phyloP scores from a whole-genome alignment of 805 yeast genomes.

The Cyberlindnera suaveolens region DNA sequence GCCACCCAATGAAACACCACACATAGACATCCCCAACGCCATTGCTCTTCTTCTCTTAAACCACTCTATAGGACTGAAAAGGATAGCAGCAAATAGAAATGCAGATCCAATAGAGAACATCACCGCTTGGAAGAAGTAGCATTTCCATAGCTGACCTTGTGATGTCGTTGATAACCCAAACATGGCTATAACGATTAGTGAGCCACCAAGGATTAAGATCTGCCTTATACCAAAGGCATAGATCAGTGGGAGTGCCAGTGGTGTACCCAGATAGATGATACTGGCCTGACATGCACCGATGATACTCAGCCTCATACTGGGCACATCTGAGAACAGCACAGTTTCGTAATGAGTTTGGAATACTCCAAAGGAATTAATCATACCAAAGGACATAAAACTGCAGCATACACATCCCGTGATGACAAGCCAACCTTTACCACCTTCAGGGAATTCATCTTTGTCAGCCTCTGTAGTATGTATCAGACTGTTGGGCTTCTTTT shows the following conservation, averaged over 20 bases:
- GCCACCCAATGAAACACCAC: conserved; percentile 52
- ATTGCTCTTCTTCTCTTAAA: conserved; percentile 54
- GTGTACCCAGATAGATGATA: conserved; percentile 12
- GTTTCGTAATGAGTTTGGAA: conserved; percentile 22
- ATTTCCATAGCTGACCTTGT: conserved; percentile 19
- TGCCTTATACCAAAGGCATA: conserved; percentile 18
- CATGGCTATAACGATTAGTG: conserved; percentile 9
- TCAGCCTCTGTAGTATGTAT: conserved; percentile 8
- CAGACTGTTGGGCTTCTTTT: neutral
- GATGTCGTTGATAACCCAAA: conserved; percentile 17
- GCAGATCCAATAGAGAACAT: conserved; percentile 28
- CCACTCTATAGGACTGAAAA: conserved; percentile 63
- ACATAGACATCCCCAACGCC: conserved; percentile 40
- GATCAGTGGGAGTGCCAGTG: conserved; percentile 14
- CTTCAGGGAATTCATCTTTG: conserved; percentile 13
- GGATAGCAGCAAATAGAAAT: conserved; percentile 48
- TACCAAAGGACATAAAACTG: conserved; percentile 16
- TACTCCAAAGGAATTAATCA: conserved; percentile 20
- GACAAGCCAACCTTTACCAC: conserved; percentile 21
- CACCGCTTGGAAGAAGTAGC: conserved; percentile 21
- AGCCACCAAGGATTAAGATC: conserved; percentile 8
- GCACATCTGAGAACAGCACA: conserved; percentile 8
- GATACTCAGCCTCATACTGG: conserved; percentile 16
- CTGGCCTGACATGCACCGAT: conserved; percentile 23
- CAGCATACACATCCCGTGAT: conserved; percentile 16